Base-by-base conservation (phyloP, 257 asterid species). In the Solanum rostratum region DNA sequence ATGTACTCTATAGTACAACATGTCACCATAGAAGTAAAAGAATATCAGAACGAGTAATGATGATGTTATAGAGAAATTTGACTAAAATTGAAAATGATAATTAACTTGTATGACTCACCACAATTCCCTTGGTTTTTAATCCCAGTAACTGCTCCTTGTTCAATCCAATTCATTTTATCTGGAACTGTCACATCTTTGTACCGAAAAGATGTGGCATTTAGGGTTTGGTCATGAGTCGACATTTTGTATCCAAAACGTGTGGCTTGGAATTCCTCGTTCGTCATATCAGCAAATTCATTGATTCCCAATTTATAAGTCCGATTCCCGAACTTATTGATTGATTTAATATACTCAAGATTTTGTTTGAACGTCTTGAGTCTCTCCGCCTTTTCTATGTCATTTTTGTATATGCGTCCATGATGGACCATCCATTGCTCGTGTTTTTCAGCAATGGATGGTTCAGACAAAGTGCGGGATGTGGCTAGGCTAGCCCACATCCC, bases 391-490 rank as follows among this genome's bases (percentile, higher is more conserved):
- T 89, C 91, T 2, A 80, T 79, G 13, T 50, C 83, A 29, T 84
- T 79, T 54, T 84, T 85, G 88, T 91, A 89, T 9, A 29, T 63
- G 1, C 91, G 90, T 65, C 86, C 88, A 63, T 50, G 37, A 1
- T 55, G 85, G 2, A 45, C 29, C 89, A 90, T 87, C 93, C 91
- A 90, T 37, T 13, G 63, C 53, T 83, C 86, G 16, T 86, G 89
- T n/a, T 30, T 84, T 74, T 83, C 88, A 1, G 15, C 83, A 87
- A 85, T 81, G 0, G 85, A 55, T 24, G 88, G 73, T 13, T 76
- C 88, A 3, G 69, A 68, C 10, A 83, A 2, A 0, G 74, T 60
- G 18, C 87, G 89, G 6, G 80, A 78, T 5, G 82, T 69, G 62
- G 79, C 81, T 6, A 9, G 76, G 81, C 59, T 5, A 53, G n/a